These are phyloP conservation scores for Ceratobasidium sp. DNA, from an alignment of 1,284 basidiomycete genomes.

Conservation along the genomic window DNA sequence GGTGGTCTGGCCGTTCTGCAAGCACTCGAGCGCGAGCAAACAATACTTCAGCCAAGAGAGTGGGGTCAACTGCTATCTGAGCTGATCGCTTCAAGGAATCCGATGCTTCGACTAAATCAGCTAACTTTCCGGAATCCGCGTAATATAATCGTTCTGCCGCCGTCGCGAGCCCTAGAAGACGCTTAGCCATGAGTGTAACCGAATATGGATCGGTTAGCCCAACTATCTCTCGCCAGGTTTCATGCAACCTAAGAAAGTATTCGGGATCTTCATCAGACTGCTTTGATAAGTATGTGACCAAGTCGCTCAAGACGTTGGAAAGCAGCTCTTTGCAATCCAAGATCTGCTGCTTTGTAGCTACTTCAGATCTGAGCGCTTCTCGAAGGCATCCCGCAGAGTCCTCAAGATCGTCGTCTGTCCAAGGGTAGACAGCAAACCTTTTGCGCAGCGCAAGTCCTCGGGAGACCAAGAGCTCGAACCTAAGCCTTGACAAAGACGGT, in stretches of 20 bases:
- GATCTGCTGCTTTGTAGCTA: not conserved
- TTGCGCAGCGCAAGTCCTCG: not conserved
- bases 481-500: not conserved
- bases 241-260: not conserved
- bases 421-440: not conserved
- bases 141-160: not conserved
- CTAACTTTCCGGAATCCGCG: not conserved
- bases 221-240: not conserved
- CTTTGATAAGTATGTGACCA: not conserved
- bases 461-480: not conserved
- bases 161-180: slow-evolving; percentile 1
- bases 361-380: not conserved
- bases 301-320: not conserved
- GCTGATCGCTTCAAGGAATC: not conserved
- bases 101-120: not conserved
- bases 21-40: not conserved
- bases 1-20: not conserved
- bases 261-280: not conserved
- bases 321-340: not conserved
- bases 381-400: not conserved
- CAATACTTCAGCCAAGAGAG: not conserved
- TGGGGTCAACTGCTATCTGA: not conserved
- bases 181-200: not conserved
- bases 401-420: slow-evolving; percentile 6
- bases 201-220: not conserved